Conservation (phyloP, 129 eudicot species). For the Escallonia rubra region DNA sequence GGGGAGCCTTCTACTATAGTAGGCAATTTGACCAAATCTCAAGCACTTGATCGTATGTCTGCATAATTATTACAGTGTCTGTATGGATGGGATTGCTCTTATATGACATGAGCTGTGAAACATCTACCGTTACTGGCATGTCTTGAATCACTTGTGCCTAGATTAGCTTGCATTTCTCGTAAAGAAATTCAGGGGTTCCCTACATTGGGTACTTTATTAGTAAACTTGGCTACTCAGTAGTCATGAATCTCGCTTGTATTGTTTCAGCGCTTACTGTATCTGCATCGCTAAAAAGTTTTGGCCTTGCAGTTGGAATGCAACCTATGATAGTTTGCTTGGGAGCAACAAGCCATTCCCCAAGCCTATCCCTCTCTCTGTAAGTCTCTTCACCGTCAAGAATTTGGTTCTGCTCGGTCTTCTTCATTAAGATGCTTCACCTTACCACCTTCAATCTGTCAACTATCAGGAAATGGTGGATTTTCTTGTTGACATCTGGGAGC, state of each 20-base stretch:
- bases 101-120: too few species aligned
- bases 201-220: too few species aligned
- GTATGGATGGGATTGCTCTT: too few species aligned
- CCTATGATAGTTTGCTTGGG: conserved; percentile 59
- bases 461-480: conserved; percentile 79
- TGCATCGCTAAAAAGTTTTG: conserved; percentile 6
- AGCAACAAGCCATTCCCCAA: conserved; percentile 57
- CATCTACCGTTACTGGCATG: too few species aligned
- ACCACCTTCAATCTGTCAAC: not conserved
- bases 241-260: not conserved
- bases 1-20: too few species aligned
- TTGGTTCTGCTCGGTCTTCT: not conserved
- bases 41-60: too few species aligned
- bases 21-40: too few species aligned
- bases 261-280: conserved; percentile 9
- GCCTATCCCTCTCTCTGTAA: conserved; percentile 69
- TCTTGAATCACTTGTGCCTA: too few species aligned
- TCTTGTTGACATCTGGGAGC: conserved; percentile 80
- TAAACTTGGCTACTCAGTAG: not conserved
- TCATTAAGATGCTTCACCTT: not conserved
- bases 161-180: too few species aligned
- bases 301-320: conserved; percentile 60
- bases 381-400: conserved; percentile 7
- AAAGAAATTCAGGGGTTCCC: too few species aligned
- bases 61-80: too few species aligned